Evolutionary conservation across 2,329 filamentous ascomycete species (phyloP), one percentile per base, ranked within the genome.

Genomic region (Ampelomyces quisqualis): DNA sequence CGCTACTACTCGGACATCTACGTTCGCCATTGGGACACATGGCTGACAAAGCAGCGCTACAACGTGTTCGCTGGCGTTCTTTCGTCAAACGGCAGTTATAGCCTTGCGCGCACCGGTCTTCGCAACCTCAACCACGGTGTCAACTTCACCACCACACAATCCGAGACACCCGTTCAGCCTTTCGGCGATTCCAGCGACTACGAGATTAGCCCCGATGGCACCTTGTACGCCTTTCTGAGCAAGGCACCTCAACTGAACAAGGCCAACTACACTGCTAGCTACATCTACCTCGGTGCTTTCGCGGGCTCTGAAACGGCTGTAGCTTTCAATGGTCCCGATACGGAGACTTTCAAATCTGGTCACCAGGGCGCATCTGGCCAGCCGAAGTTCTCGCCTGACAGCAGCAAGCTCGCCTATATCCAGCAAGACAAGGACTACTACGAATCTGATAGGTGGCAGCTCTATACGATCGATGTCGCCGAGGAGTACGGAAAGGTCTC

Each of bases 101-200:
- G 47, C 3, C 49, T 65, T 5, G 54, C 56, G 14, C 48, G 57
- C 18, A 43, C 64, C 19, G 69, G 70, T 17, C 54, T 76, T 17
- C 65, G 68, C 13, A 74, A 76, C 3, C 69, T 89, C 32, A 74
- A 73, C 41, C 88, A 90, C 57, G 79, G 82, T 3, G 73, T 90
- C 36, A 74, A 76, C 7, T 68, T 53, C 51, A 68, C 58, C 3
- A 77, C 75, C 14, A 83, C 66, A 31, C 64, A 67, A 24, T 75
- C 85, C 21, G 84, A 81, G 60, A 84, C 73, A 31, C 90, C 86
- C 0, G 80, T 90, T 7, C 82, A 79, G 42, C 85, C 88, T 0
- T 94, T 94, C 58, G 90, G 90, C 3, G 88, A 85, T 20, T 71
- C 80, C 0, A 78, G 80, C 8, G 85, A 94, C 67, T 95, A 90